Evolutionary conservation across 768 basidiomycete genomes (phyloP), one percentile per base, ranked within the genome.

Genomic region (Asterophora parasitica): DNA sequence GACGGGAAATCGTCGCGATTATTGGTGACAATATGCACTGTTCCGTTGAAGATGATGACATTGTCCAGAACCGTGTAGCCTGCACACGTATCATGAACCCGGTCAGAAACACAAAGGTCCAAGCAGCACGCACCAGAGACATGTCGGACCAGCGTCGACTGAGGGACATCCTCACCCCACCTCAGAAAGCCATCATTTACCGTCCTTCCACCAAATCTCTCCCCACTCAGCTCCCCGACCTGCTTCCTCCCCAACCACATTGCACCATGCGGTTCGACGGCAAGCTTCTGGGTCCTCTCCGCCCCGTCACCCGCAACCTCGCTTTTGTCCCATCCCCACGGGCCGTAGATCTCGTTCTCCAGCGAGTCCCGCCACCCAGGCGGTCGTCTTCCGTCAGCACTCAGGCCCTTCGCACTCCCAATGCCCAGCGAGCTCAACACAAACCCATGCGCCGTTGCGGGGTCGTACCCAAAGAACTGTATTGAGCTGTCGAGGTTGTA

Each of bases 61-160:
- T 89, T 85, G 57, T 93, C 88, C 47, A 94, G 70, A 36, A 92
- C 78, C 0, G 88, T 91, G 67, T 83, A 89, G 3, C 92, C 92
- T 93, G 37, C 11, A 42, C 10, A 40, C 42, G 42, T 44, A 35
- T 1, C 12, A 35, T 43, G 30, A 51, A 38, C 23, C 41, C 43
- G 26, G 20, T 10, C 16, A 16, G 27, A 34, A 27, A 39, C 39
- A 39, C 10, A 7, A 4, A 27, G 50, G 54, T 33, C 41, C 46
- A 17, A 39, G 5, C 15, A 54, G 54, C 16, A 48, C 67, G 42
- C 39, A 87, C 88, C 88, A 54, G 86, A 77, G 26, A 75, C 71
- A 65, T 90, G 88, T 36, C 75, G 75, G 16, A 83, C 58, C 38
- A 87, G 57, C n/a, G 56, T 70, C 3, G 84, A 79, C 38, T 61